phyloP scores from a whole-genome alignment of 345 rosid species.

The Nasturtium officinale region DNA sequence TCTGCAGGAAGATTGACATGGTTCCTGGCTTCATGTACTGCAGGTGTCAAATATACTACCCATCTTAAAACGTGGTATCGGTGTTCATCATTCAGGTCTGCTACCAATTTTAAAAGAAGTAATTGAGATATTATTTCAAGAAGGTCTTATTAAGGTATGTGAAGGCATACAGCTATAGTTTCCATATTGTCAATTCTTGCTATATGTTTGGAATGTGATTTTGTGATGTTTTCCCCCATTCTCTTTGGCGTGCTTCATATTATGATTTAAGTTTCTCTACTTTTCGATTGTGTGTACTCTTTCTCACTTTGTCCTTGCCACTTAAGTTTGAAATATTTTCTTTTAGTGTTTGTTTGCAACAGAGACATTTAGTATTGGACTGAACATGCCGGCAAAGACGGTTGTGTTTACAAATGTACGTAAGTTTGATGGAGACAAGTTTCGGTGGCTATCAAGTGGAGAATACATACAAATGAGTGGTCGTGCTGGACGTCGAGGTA shows the following conservation, averaged over 20 bases:
- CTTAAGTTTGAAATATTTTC: constrained; percentile 38
- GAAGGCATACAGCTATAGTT: constrained; percentile 18
- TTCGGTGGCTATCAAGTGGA: constrained; percentile 98
- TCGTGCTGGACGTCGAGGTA: constrained; percentile 99
- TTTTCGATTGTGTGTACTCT: neutral
- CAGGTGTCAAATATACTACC: constrained; percentile 96
- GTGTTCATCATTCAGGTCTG: constrained; percentile 98
- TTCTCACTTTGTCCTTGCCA: constrained; percentile 15
- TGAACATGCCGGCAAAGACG: constrained; percentile 99
- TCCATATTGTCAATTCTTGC: constrained; percentile 11
- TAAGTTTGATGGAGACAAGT: constrained; percentile 97
- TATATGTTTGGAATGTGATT: neutral
- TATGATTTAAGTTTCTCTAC: neutral
- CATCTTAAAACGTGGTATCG: constrained; percentile 95
- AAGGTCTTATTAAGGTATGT: constrained; percentile 91
- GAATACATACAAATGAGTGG: constrained; percentile 99
- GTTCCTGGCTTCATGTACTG: constrained; percentile 30
- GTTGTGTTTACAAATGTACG: constrained; percentile 98
- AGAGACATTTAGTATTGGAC: constrained; percentile 97
- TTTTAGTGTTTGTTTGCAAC: constrained; percentile 96
- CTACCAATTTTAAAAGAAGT: constrained; percentile 99
- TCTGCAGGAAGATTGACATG: constrained; percentile 21
- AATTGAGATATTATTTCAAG: constrained; percentile 95
- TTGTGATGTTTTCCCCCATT: constrained; percentile 7
- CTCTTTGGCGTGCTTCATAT: constrained; percentile 21